phyloP scores from a whole-genome alignment of 2,329 filamentous ascomycete species.

The Phaeoacremonium minimum region DNA sequence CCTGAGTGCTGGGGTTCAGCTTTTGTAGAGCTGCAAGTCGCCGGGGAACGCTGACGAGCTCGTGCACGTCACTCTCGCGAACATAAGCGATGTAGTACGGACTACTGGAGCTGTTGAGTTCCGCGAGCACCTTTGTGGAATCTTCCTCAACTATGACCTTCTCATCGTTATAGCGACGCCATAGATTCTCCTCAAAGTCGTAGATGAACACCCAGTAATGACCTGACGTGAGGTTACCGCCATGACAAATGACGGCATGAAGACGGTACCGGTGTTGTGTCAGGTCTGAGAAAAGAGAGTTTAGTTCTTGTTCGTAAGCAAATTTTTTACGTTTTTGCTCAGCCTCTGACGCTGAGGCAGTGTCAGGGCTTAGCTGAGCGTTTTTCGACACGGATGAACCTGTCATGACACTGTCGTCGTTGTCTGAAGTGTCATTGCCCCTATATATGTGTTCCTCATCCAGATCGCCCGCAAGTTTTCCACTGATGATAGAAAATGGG shows the following conservation, averaged over 20 bases:
- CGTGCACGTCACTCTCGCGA: slow-evolving; percentile 17
- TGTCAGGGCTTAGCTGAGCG: slow-evolving; percentile 44
- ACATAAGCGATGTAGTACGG: slow-evolving; percentile 44
- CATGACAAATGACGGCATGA: slow-evolving; percentile 91
- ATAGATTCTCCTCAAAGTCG: slow-evolving; percentile 76
- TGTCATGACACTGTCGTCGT: not conserved
- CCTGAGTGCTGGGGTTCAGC: not conserved
- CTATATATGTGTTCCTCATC: too few species aligned
- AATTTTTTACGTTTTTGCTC: slow-evolving; percentile 13
- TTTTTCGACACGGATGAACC: slow-evolving; percentile 13
- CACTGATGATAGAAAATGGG: not conserved
- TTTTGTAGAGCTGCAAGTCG: slow-evolving; percentile 2
- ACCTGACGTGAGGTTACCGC: slow-evolving; percentile 66
- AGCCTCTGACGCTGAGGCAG: slow-evolving; percentile 39
- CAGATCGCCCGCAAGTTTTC: not conserved
- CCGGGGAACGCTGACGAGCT: slow-evolving; percentile 19
- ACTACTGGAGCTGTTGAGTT: slow-evolving; percentile 65
- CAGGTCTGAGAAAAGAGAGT: slow-evolving; percentile 57
- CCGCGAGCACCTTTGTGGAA: slow-evolving; percentile 63
- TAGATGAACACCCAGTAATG: slow-evolving; percentile 98
- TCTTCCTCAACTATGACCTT: slow-evolving; percentile 67
- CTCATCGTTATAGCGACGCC: slow-evolving; percentile 94
- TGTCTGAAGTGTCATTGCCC: not conserved
- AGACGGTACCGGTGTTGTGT: slow-evolving; percentile 71
- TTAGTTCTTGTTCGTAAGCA: slow-evolving; percentile 24